These are phyloP conservation scores for Apiospora hydei DNA, from an alignment of 2,329 filamentous ascomycete species.

Conservation along the genomic window DNA sequence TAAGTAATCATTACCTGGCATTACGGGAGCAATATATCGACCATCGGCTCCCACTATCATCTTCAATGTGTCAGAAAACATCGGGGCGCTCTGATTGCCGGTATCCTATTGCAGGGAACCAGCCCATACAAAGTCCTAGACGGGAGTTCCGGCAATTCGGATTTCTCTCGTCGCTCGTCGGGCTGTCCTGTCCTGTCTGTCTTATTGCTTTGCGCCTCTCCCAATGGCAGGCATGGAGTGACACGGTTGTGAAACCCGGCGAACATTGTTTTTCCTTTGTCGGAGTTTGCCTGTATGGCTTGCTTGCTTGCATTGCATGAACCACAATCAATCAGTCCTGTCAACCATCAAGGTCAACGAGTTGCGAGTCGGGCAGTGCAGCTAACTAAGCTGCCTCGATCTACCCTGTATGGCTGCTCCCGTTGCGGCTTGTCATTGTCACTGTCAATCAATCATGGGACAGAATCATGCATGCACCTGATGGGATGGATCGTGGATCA, in stretches of 20 bases:
- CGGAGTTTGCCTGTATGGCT: not conserved
- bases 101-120: not conserved
- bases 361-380: not conserved
- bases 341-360: not conserved
- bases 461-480: slow-evolving; percentile 10
- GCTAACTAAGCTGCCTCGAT: not conserved
- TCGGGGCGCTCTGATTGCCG: not conserved
- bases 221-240: not conserved
- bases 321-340: not conserved
- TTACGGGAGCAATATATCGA: not conserved
- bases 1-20: not conserved
- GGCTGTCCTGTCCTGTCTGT: not conserved
- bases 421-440: not conserved
- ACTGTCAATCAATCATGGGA: slow-evolving; percentile 2
- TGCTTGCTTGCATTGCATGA: not conserved
- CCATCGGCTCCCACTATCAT: not conserved
- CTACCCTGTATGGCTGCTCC: not conserved
- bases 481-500: slow-evolving; percentile 18
- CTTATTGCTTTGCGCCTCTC: not conserved
- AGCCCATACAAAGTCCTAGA: slow-evolving; percentile 2
- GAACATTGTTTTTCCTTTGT: not conserved
- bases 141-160: not conserved
- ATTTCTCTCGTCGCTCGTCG: not conserved
- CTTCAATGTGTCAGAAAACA: not conserved
- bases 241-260: not conserved